phyloP scores from a whole-genome alignment of 2,329 filamentous ascomycete genomes.

The Fusarium subtropicale region DNA sequence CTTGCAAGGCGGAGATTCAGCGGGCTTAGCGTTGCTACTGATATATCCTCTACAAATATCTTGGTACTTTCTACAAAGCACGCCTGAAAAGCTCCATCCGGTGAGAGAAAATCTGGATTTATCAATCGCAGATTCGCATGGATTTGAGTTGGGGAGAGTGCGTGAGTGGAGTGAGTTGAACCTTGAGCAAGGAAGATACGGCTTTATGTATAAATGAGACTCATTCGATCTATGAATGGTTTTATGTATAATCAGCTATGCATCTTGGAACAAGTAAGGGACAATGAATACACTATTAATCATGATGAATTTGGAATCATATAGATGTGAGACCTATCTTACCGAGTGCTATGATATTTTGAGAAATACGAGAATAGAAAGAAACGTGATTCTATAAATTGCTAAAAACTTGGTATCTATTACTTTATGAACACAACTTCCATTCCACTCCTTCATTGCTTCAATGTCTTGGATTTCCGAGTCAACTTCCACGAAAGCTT shows the following conservation, averaged over 20 bases:
- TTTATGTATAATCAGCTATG: conserved; percentile 6
- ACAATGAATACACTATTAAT: fast-evolving
- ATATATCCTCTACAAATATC: conserved; percentile 31
- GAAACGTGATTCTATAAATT: too few relatives aligned
- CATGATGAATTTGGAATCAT: background rate
- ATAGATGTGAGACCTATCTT: background rate
- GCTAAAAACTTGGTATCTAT: background rate
- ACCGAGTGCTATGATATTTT: background rate
- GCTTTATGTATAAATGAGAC: conserved; percentile 11
- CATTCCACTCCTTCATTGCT: background rate
- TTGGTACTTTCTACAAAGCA: conserved; percentile 20
- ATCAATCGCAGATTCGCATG: conserved; percentile 21
- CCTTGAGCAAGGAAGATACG: conserved; percentile 1
- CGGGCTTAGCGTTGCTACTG: conserved; percentile 6
- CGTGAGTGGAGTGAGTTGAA: conserved; percentile 14
- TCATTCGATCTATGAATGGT: background rate
- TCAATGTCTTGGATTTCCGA: conserved; percentile 38
- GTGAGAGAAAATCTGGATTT: conserved; percentile 17
- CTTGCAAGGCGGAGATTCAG: background rate
- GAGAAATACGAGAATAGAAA: background rate
- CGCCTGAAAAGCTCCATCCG: background rate
- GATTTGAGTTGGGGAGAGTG: conserved; percentile 27
- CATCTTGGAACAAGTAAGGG: background rate
- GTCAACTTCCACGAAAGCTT: conserved; percentile 43
- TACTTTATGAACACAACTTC: background rate